Base-by-base conservation (phyloP, 2,329 filamentous ascomycete genomes). In the Dactylonectria macrodidyma region DNA sequence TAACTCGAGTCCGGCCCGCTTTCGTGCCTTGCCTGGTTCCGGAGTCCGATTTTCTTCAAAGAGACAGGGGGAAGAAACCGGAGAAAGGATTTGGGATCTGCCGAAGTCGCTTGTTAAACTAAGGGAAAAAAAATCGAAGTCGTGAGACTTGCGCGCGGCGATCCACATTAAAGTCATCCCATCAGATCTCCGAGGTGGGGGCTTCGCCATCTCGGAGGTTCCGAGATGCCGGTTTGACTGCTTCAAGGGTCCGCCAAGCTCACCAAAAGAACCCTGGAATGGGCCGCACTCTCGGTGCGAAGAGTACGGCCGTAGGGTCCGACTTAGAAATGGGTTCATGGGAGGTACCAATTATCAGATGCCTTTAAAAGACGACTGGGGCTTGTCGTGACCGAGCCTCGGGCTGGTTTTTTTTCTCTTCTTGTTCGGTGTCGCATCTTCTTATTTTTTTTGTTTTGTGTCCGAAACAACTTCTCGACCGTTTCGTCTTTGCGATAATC, bases 61-160 rank as follows among this genome's bases (percentile, higher is more conserved):
- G n/a, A 44, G 41, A 44, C 41, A 44, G 41, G 41, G 41, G 41
- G n/a, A 41, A 41, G 38, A 14, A n/a, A n/a, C n/a, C 26, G 26
- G 26, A 30, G 26, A 30, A 30, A 30, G 26, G 26, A 30, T 30
- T 7, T 30, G 26, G 26, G 26, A n/a, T n/a, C 41, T 44, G 41
- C 41, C 41, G 41, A 44, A 44, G 41, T 44, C 41, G 41, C 41
- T 44, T 14, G 41, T 7, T 5, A n/a, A n/a, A 41, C 41, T 44
- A 44, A 44, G 41, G n/a, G n/a, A 44, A 44, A 44, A 44, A 44
- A 44, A 44, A 44, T 44, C n/a, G 41, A 44, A 44, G 41, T n/a
- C 16, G 41, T n/a, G 41, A 16, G 41, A 14, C 36, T 19, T 19
- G 14, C 38, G n/a, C 14, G 38, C 38, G 38, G 38, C 38, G 38